phyloP scores from a whole-genome alignment of 148 eudicot species.

The Rheum nobile region DNA sequence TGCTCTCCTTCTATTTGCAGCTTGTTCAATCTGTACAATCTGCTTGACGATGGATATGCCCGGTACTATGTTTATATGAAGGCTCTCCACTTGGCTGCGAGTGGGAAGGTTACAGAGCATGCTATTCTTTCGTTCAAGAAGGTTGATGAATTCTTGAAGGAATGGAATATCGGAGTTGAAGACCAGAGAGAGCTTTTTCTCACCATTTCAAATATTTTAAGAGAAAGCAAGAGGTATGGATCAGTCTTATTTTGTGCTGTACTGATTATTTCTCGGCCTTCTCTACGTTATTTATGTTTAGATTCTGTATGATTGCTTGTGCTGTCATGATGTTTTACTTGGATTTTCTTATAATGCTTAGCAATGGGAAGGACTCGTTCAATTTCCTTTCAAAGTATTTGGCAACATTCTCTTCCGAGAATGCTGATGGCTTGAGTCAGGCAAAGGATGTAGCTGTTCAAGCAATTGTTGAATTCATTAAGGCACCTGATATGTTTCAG shows the following conservation, averaged over 20 bases:
- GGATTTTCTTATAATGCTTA: conserved; percentile 21
- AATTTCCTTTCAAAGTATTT: conserved; percentile 62
- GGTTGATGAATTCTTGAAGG: conserved; percentile 70
- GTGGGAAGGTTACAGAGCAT: conserved; percentile 71
- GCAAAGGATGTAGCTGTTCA: conserved; percentile 77
- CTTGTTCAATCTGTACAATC: conserved; percentile 83
- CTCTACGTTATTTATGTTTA: background rate
- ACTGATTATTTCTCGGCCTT: background rate
- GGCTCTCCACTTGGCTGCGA: conserved; percentile 65
- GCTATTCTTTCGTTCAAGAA: conserved; percentile 69
- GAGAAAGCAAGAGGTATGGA: conserved; percentile 66
- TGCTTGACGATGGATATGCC: conserved; percentile 66
- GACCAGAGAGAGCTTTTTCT: conserved; percentile 74
- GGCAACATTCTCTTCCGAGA: conserved; percentile 71
- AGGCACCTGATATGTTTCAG: conserved; percentile 93
- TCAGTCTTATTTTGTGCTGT: background rate
- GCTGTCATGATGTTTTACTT: background rate
- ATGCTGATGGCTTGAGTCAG: conserved; percentile 43
- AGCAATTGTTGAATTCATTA: conserved; percentile 65
- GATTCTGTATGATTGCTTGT: background rate
- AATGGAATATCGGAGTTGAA: conserved; percentile 73
- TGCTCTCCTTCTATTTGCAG: conserved; percentile 24
- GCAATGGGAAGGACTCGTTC: conserved; percentile 74
- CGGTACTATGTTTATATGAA: conserved; percentile 77
- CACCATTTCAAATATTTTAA: conserved; percentile 54